Base-by-base conservation (phyloP, 2,329 filamentous ascomycete genomes). In the Diaporthe amygdali region DNA sequence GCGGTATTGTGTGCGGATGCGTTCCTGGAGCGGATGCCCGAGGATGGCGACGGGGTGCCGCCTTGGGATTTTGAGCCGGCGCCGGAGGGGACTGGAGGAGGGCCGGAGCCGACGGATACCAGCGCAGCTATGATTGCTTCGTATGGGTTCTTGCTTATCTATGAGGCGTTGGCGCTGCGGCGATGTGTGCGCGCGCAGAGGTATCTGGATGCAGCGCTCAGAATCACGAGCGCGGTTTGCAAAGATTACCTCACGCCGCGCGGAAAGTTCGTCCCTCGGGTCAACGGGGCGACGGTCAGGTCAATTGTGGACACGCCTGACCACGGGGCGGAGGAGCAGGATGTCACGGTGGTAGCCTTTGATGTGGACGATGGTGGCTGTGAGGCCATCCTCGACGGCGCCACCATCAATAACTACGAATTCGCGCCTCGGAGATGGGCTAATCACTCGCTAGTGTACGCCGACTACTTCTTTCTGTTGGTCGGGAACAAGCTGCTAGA, bases 371-470 rank as follows among this genome's bases (percentile, higher is more conserved):
- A 59, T 12, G 76, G 74, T 1, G 76, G 77, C 17, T 80, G 78
- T 2, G 84, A 86, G 66, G 84, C 82, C 8, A 85, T 88, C 22
- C 72, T 88, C 9, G 77, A 79, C 15, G 82, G 85, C 64, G 81
- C 84, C 5, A 86, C 84, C 1, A 84, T 84, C 14, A 86, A 86
- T 68, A 84, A 85, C 73, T 84, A 83, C 55, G 79, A 84, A 71
- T 82, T 82, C 76, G 84, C 84, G 12, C 83, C 83, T 30, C 78
- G 81, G 56, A 79, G 81, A 41, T 85, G 84, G 76, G 80, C 81
- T 7, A 78, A 86, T 67, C 84, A 86, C 75, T 84, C 84, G 1
- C 72, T 87, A 25, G 84, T 87, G 0, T 87, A 87, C 74, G 85
- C 85, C 0, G 85, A 87, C 71, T 87, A 87, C 73, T 86, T 81